Evolutionary conservation across 2,329 filamentous ascomycete genomes (phyloP).

Genomic region (Claviceps africana): DNA sequence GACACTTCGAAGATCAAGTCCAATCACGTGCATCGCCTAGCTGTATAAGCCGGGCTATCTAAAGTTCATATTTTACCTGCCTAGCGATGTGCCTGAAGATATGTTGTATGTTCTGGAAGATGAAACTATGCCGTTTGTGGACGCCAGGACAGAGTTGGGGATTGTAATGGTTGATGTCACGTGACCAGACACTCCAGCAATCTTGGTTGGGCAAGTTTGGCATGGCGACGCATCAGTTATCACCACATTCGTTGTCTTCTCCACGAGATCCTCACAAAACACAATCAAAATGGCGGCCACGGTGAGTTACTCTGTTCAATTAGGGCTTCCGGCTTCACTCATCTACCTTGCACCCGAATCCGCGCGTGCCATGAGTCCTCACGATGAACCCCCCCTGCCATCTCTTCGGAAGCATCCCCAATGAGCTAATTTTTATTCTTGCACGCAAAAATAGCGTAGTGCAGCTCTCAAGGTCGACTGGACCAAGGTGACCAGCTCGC

Average conservation of each 20-base stretch:
- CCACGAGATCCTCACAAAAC: conserved; percentile 29
- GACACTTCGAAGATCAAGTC: neutral
- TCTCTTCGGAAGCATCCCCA: neutral
- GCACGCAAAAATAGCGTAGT: conserved; percentile 55
- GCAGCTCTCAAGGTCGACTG: conserved; percentile 99
- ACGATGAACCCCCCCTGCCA: neutral
- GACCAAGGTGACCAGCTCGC: conserved; percentile 84
- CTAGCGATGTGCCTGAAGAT: no score
- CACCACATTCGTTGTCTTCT: conserved; percentile 36
- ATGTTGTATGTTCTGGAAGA: neutral
- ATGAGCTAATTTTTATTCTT: conserved; percentile 41
- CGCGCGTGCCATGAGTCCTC: neutral
- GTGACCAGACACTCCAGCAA: conserved; percentile 16
- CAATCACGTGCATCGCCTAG: neutral
- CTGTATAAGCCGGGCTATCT: neutral
- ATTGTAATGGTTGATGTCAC: conserved; percentile 12
- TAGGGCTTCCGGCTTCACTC: neutral
- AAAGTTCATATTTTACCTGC: neutral
- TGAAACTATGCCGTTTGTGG: neutral
- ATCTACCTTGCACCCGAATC: neutral
- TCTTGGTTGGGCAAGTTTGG: conserved; percentile 25
- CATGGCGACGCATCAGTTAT: conserved; percentile 31
- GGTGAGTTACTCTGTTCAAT: conserved; percentile 35
- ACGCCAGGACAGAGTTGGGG: neutral
- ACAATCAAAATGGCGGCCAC: conserved; percentile 48